These are phyloP conservation scores for Hibiscus syriacus DNA, from an alignment of 345 rosid genomes.

Conservation along the genomic window DNA sequence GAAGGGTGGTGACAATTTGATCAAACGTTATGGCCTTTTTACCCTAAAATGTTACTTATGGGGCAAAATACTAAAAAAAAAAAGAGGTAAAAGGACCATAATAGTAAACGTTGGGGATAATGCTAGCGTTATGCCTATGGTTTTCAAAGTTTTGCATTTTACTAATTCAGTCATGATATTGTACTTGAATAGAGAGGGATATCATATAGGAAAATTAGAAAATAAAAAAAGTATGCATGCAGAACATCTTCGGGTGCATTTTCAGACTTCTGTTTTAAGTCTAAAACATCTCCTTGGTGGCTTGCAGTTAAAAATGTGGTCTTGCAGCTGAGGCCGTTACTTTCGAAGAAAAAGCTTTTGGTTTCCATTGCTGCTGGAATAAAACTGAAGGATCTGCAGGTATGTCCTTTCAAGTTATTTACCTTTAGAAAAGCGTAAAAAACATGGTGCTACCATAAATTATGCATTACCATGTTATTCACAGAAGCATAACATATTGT, in stretches of 20 bases:
- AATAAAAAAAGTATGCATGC: not conserved
- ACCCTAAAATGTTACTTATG: too few species aligned
- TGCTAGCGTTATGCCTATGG: too few species aligned
- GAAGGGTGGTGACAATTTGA: too few species aligned
- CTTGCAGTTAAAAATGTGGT: constrained; percentile 60
- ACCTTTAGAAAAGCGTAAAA: not conserved
- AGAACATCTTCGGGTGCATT: not conserved
- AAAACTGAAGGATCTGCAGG: constrained; percentile 78
- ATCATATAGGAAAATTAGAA: not conserved
- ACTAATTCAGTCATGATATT: not conserved
- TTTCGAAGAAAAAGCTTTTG: constrained; percentile 64
- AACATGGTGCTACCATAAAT: not conserved
- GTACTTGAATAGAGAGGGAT: not conserved
- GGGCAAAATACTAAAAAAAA: too few species aligned
- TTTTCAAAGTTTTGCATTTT: not conserved
- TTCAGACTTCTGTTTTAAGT: not conserved
- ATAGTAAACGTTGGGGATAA: too few species aligned
- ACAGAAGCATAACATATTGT: not conserved
- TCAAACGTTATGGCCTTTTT: too few species aligned
- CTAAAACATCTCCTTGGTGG: not conserved
- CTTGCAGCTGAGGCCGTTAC: constrained; percentile 45
- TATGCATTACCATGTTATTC: not conserved
- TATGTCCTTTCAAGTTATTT: constrained; percentile 17
- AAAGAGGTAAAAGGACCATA: too few species aligned
- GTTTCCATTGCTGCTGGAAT: constrained; percentile 91